Conservation (phyloP, 2,329 filamentous ascomycete species). For the Lecanosticta acicola region DNA sequence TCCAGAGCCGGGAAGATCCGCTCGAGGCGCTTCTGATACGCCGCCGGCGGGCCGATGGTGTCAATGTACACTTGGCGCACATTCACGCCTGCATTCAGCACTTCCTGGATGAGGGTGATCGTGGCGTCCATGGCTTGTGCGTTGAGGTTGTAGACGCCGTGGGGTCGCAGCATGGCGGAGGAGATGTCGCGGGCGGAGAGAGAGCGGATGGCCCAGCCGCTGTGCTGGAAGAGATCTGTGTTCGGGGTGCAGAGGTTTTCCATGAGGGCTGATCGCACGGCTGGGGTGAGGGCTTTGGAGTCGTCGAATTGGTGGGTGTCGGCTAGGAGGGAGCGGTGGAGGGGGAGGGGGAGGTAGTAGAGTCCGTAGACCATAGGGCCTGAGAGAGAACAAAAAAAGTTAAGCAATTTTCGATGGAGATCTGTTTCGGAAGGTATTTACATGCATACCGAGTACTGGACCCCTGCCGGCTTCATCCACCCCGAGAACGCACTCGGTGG, state of each 20-base stretch:
- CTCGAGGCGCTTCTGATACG: constrained; percentile 81
- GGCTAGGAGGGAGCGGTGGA: constrained; percentile 67
- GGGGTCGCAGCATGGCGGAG: constrained; percentile 66
- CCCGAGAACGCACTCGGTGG: constrained; percentile 68
- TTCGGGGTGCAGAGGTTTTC: constrained; percentile 62
- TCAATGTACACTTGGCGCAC: constrained; percentile 89
- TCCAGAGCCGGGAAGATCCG: constrained; percentile 67
- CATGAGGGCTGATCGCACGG: constrained; percentile 70
- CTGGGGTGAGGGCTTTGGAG: constrained; percentile 81
- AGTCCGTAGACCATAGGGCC: constrained; percentile 62
- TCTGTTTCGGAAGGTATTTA: too few relatives aligned
- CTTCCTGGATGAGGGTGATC: constrained; percentile 69
- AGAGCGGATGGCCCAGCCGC: constrained; percentile 77
- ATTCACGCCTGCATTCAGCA: constrained; percentile 73
- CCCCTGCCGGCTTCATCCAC: constrained; percentile 92
- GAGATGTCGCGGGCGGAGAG: constrained; percentile 81
- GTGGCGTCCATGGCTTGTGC: constrained; percentile 94
- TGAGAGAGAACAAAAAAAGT: too few relatives aligned
- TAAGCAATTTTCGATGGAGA: constrained; percentile 20
- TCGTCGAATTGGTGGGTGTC: constrained; percentile 84
- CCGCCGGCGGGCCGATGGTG: constrained; percentile 76
- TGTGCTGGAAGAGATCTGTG: constrained; percentile 55
- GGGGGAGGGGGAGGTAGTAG: constrained; percentile 64
- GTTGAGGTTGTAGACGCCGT: constrained; percentile 76
- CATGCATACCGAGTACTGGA: constrained; percentile 68